Evolutionary conservation across 2,329 filamentous ascomycete genomes (phyloP), one percentile per base, ranked within the genome.

Genomic region (Botrytis byssoidea): DNA sequence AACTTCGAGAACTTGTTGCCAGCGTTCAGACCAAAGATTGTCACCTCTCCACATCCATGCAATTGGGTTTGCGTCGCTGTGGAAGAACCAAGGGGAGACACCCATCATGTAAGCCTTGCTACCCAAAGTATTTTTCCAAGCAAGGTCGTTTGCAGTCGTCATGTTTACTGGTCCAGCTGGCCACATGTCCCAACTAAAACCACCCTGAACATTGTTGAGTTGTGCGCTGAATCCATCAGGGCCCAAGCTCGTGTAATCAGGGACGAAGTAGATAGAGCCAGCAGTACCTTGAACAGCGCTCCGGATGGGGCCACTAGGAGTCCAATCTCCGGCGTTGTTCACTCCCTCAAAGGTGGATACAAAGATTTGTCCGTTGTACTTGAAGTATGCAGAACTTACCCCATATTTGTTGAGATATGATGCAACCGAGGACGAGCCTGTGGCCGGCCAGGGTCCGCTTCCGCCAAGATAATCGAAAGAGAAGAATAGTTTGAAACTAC

Each of bases 41-140:
- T 91, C 89, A n/a, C 88, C 87, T 35, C 85, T 84, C 84, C 87
- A 91, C 9, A 90, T 82, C 88, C 89, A 91, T 78, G 90, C 89
- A 81, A 91, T 91, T 60, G 82, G 80, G 77, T 85, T 90, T 10
- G 83, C 82, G 0, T 87, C 85, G 74, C 89, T 87, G 67, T 89
- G 89, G 80, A 86, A 89, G 80, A 89, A 89, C 87, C 87, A 89
- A 0, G 88, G 87, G 0, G 85, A 86, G n/a, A 88, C 84, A 3
- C 86, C 83, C 85, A 88, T 88, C 85, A 88, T 88, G 72, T 83
- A 86, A 5, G 81, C 80, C 77, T 85, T 86, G 8, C 79, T 78
- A 1, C 77, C 74, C 3, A 83, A 75, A 3, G 77, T 78, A 2
- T 76, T 73, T 77, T 83, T 82, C 78, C 84, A 88, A 7, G 78